Conservation (phyloP, 352 stramenopile genomes). For the Globisporangium okanoganense region DNA sequence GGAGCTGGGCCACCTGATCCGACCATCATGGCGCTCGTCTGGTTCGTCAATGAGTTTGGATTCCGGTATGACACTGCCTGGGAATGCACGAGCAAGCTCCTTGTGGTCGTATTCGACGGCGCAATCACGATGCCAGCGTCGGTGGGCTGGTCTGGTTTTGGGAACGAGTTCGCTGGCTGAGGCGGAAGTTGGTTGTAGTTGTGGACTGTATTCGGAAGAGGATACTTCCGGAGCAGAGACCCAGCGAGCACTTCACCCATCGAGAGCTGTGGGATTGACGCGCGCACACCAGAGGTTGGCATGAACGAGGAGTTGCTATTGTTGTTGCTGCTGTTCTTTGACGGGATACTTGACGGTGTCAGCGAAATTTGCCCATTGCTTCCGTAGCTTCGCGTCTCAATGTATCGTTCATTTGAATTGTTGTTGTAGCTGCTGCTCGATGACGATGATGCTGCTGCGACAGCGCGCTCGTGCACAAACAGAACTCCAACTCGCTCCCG, state of each 20-base stretch:
- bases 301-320: not conserved
- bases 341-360: conserved; percentile 42
- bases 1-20: conserved; percentile 15
- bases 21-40: conserved; percentile 17
- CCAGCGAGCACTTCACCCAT: conserved; percentile 38
- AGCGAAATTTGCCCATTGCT: conserved; percentile 25
- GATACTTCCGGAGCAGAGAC: conserved; percentile 42
- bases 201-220: conserved; percentile 6
- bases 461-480: conserved; percentile 64
- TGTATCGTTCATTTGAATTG: conserved; percentile 22
- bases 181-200: conserved; percentile 16
- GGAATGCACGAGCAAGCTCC: conserved; percentile 26
- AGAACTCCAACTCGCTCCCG: conserved; percentile 64
- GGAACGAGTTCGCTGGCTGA: conserved; percentile 26
- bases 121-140: conserved; percentile 41
- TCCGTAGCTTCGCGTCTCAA: conserved; percentile 13
- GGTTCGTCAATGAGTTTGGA: conserved; percentile 22
- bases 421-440: not conserved
- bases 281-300: not conserved
- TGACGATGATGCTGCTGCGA: conserved; percentile 20
- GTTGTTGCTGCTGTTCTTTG: conserved; percentile 19
- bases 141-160: conserved; percentile 34
- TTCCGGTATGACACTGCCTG: conserved; percentile 17
- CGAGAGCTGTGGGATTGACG: conserved; percentile 23
- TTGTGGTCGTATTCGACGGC: conserved; percentile 43